Evolutionary conservation across 2,329 filamentous ascomycete species (phyloP).

Genomic region (Chaetomiaceae sp.): DNA sequence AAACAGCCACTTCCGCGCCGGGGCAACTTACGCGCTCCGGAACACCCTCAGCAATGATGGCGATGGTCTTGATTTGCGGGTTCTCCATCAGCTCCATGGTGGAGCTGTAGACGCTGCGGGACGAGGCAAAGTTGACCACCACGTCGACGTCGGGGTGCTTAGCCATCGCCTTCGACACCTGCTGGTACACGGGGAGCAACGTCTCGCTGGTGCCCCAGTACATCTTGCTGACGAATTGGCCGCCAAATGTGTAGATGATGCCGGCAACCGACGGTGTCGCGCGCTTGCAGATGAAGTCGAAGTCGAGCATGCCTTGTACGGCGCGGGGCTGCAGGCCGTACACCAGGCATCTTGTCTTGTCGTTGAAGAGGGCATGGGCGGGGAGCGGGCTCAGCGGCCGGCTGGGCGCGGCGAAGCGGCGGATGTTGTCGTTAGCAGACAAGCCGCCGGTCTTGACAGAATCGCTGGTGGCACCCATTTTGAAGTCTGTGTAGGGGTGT

Average conservation of each 20-base stretch:
- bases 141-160: slow-evolving; percentile 98
- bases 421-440: slow-evolving; percentile 97
- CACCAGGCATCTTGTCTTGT: slow-evolving; percentile 99
- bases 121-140: slow-evolving; percentile 99
- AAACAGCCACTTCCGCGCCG: background rate
- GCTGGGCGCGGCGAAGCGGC: slow-evolving; percentile 89
- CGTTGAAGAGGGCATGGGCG: slow-evolving; percentile 90
- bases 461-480: slow-evolving; percentile 49
- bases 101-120: slow-evolving; percentile 95
- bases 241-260: slow-evolving; percentile 99
- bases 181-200: slow-evolving; percentile 95
- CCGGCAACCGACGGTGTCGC: slow-evolving; percentile 92
- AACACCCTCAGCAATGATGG: slow-evolving; percentile 98
- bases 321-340: slow-evolving; percentile 97
- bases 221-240: slow-evolving; percentile 99
- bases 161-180: slow-evolving; percentile 82
- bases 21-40: slow-evolving; percentile 81
- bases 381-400: slow-evolving; percentile 84
- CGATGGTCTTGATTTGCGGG: slow-evolving; percentile 97
- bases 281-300: slow-evolving; percentile 99
- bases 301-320: slow-evolving; percentile 93
- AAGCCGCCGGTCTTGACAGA: slow-evolving; percentile 41
- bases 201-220: slow-evolving; percentile 99
- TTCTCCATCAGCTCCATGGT: slow-evolving; percentile 98
- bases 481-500: slow-evolving; percentile 31